Percentiles rank a stretch among this genome's conserved stretches.
Evolutionary conservation across 192 early-diverging fungal species (phyloP).

Genomic region (Backusella tarrabulga): DNA sequence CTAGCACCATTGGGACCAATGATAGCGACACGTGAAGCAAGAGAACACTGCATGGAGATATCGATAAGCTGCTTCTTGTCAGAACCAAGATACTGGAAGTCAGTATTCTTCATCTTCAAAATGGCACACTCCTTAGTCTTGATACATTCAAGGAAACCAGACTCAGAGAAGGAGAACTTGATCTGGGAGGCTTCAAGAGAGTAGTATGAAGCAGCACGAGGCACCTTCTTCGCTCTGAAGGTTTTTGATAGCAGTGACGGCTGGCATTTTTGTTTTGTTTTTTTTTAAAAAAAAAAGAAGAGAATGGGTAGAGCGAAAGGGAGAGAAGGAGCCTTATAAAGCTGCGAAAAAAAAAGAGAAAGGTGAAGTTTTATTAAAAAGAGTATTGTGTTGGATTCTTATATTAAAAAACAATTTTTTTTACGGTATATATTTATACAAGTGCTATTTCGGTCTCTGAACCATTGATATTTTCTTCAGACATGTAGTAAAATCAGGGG

Average conservation of each 20-base stretch:
- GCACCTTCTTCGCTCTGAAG: conserved; percentile 44
- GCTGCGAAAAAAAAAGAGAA: neutral
- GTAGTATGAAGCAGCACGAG: conserved; percentile 79
- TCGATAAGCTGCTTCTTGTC: conserved; percentile 56
- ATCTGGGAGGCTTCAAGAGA: conserved; percentile 62
- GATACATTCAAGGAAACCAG: conserved; percentile 74
- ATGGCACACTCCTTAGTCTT: conserved; percentile 74
- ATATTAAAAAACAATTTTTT: neutral
- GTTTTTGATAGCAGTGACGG: conserved; percentile 23
- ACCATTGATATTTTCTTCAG: conserved; percentile 72
- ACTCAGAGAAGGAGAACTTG: conserved; percentile 70
- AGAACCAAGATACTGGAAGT: conserved; percentile 71
- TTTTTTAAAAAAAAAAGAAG: no score
- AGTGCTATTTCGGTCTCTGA: conserved; percentile 66
- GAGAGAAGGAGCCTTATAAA: neutral
- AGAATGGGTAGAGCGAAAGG: conserved; percentile 20
- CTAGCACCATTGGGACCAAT: conserved; percentile 78
- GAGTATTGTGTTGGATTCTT: neutral
- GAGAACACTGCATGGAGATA: conserved; percentile 63
- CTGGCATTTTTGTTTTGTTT: conserved; percentile 22
- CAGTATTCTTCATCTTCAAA: conserved; percentile 71
- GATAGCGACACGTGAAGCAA: conserved; percentile 77
- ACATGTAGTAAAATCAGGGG: conserved; percentile 43
- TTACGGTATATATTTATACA: conserved; percentile 10
- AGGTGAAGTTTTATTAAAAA: neutral